These are phyloP conservation scores for Trametes coccinea DNA, from an alignment of 768 basidiomycete genomes.

Conservation along the genomic window DNA sequence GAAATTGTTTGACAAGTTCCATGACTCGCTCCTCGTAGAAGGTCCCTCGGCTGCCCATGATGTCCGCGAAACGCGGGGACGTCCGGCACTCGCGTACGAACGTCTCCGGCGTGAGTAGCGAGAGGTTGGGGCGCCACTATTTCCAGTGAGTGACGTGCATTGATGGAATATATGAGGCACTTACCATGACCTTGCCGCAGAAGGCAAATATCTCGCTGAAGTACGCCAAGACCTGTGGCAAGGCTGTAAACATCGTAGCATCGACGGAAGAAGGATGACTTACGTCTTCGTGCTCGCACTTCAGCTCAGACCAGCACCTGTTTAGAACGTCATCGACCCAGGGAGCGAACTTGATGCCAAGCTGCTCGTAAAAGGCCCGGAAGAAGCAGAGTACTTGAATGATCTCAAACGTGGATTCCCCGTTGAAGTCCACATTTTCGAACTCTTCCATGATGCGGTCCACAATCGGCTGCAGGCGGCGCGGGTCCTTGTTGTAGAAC, in stretches of 20 bases:
- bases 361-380: conserved; percentile 68
- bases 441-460: conserved; percentile 70
- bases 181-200: conserved; percentile 70
- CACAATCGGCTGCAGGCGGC: conserved; percentile 76
- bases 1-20: conserved; percentile 63
- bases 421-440: conserved; percentile 69
- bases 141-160: background rate
- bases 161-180: background rate
- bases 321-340: conserved; percentile 73
- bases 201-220: conserved; percentile 75
- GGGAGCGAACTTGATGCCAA: conserved; percentile 77
- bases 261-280: conserved; percentile 19
- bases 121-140: conserved; percentile 67
- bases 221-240: conserved; percentile 63
- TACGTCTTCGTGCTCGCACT: conserved; percentile 79
- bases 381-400: conserved; percentile 69
- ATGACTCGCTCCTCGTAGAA: conserved; percentile 61
- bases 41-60: conserved; percentile 70
- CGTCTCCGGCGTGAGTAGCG: conserved; percentile 57
- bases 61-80: conserved; percentile 57
- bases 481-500: conserved; percentile 79
- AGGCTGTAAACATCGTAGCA: background rate
- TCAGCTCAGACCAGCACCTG: conserved; percentile 68
- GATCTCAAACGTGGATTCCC: conserved; percentile 81
- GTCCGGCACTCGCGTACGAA: conserved; percentile 70